Evolutionary conservation across 371 early-diverging fungal species (phyloP), one percentile per base, ranked within the genome.

Genomic region (Syncephalastrum monosporum): DNA sequence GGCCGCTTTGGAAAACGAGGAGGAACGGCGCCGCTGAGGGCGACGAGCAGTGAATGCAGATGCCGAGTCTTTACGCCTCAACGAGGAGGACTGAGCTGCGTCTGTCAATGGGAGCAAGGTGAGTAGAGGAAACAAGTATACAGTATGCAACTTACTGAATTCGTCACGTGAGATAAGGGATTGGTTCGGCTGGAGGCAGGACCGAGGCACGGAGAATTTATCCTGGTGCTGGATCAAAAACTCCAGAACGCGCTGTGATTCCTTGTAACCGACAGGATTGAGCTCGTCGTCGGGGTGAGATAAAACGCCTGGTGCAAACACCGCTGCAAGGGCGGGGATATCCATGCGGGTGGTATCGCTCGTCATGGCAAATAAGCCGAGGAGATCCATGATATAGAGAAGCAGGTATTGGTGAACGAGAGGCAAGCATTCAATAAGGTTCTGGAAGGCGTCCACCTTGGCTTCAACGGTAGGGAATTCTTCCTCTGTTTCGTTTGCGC

Each of bases 261-360:
- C 74, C 57, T 82, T 83, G 60, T 87, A 87, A 45, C 82, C 77
- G 23, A 75, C 78, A 16, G 84, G 84, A 19, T 77, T 81, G 67
- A 84, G 60, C 23, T 74, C 69, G 57, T 84, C 81, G 45, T 72
- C 73, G 23, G 84, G 84, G 53, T 82, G 82, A 3, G 81, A 79
- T 6, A 86, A 59, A 14, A 85, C 72, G 17, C 75, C 77, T 44
- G 87, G 87, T 42, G 84, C 77, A 71, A 86, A 86, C n/a, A 84
- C 78, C 17, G 82, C 75, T 7, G 87, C 82, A 19, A 86, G 54
- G 42, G 82, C 79, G 15, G 75, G 69, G 2, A 75, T 60, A 55
- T 81, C 77, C 87, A 86, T 86, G 19, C 80, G 72, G 19, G 82
- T 84, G 19, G 63, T 59, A 14, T 72, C 71, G n/a, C 68, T 69